Evolutionary conservation across 352 stramenopile genomes (phyloP), one percentile per base, ranked within the genome.

Genomic region (Phytopythium delawarense): DNA sequence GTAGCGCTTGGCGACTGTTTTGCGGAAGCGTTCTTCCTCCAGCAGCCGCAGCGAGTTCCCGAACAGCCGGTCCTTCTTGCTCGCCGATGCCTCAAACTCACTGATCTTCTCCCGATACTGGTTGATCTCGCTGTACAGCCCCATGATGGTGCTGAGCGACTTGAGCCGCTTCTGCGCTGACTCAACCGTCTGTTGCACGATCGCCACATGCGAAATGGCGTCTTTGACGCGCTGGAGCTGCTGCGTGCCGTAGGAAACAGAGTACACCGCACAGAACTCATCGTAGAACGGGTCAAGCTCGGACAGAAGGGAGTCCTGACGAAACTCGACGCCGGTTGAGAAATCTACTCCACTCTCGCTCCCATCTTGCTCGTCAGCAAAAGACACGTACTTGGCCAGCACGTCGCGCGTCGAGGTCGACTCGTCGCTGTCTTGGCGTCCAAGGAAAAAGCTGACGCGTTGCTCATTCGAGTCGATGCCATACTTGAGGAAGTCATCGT

Each of bases 111-210:
- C 72, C 58, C 92, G 81, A 57, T 91, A 89, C 34, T 81, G 77
- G 46, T 69, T 82, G 32, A 92, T 86, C 55, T 81, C 74, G 58
- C 71, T 83, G 64, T 79, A 91, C 15, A 87, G 71, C 37, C 78
- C 77, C 80, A 89, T 93, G 64, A 96, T 93, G 56, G 84, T 92
- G 23, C 88, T 67, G 28, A 96, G 59, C 12, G 87, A 96, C 9
- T 74, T 46, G n/a, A 94, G 58, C 21, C 84, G 74, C 18, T 75
- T 83, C 49, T 86, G 68, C 4, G 87, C 78, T 23, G 76, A 76
- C 16, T 75, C 62, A 12, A 93, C 62, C 0, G 77, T 81, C 34
- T 50, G 57, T 21, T 85, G 70, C 1, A 94, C 74, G 39, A 78
- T 58, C 18, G 58, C 51, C 20, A 88, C 71, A 20, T 91, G 78